These are phyloP conservation scores for apple (Malus domestica) DNA, from an alignment of 306 rosid genomes.

Conservation along the genomic window ASM211411v1 NC_041791.1:8388501-8389000, in stretches of 20 bases:
- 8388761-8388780: not conserved
- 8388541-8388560: not conserved
- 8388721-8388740: not conserved
- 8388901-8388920: not conserved
- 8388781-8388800: not conserved
- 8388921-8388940: not conserved
- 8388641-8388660: not conserved
- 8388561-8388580: not conserved
- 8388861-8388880: not conserved
- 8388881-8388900: not conserved
- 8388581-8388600: not conserved
- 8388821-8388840: not conserved
- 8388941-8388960: not conserved
- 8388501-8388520: not conserved
- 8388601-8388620: no score
- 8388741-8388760: not conserved
- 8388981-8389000: constrained; percentile 10
- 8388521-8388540: not conserved
- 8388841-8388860: not conserved
- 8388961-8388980: constrained; percentile 11
- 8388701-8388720: not conserved
- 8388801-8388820: not conserved
- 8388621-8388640: not conserved
- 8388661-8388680: not conserved
- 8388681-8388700: not conserved